Evolutionary conservation across 441 rosid genomes (phyloP), one percentile per base, ranked within the genome.

Genomic region (Erysimum pusillum): DNA sequence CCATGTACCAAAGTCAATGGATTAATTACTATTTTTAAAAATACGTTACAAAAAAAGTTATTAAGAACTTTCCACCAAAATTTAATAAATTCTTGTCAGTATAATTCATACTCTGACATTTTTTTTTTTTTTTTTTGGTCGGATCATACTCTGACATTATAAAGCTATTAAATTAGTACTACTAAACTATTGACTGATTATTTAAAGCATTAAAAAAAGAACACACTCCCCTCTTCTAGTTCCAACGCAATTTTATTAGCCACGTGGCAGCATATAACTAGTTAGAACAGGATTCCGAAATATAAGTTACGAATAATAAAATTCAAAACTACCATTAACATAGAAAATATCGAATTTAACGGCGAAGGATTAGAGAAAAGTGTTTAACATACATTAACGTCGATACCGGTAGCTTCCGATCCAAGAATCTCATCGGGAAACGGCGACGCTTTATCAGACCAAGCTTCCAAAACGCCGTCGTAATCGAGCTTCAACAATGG

Each of bases 401-500:
- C 96, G 28, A 32, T 76, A 67, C 91, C 92, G 11, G 82, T 66
- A 34, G 44, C 75, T 25, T 87, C 87, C 17, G 85, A 51, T 7
- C 80, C 85, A 12, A 77, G 42, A 14, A 53, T 14, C 13, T 87
- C 93, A 3, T 87, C 94, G 18, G 92, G 22, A 73, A 88, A 91
- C 3, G 99, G 97, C 10, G 82, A 88, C 4, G 83, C 89, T 17
- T 85, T 86, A 76, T 82, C 92, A 15, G 93, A 87, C 98, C 98
- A 94, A 14, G 88, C 91, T 11, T 78, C 82, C 65, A 88, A 71
- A 39, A 94, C 87, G 54, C 82, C 84, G 25, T 92, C 89, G 85
- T 91, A 92, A 35, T 94, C 81, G 44, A 94, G 72, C 79, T 90
- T 94, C 81, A 94, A 58, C 36, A 85, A 54, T 76, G 89, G 73